Base-by-base conservation (phyloP, 371 early-diverging fungal species). In the Umbelopsis sp. region DNA sequence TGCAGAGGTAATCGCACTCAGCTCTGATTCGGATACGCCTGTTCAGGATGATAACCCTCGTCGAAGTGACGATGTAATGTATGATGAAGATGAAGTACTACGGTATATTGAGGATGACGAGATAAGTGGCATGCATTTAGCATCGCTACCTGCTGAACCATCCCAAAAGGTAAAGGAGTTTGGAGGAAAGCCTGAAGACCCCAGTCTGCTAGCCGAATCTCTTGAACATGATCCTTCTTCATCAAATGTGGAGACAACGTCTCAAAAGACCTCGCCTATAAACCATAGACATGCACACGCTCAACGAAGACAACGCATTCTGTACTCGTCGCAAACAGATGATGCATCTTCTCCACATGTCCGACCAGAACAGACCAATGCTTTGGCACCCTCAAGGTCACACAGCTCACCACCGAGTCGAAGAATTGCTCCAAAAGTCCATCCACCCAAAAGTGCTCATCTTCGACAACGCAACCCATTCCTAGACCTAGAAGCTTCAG, bases 401-500 rank as follows among this genome's bases (percentile, higher is more conserved):
- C 5, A 20, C 16, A 16, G 48, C 16, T 5, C 16, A 16, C 18
- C 18, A 16, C 7, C 48, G 20, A 3, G 18, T 18, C 45, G 14
- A 45, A 45, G 18, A 45, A 45, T 18, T 45, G 45, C 18, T 48
- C 8, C n/a, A 48, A 48, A 48, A 48, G 20, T 5, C 18, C 48
- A 16, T 1, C 20, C 14, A 16, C 48, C 8, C 7, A 8, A 37
- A 11, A 24, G 52, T 10, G 4, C 29, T 57, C 35, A 57, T 29
- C 7, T 18, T 18, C 57, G 14, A 18, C 4, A 32, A 10, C 63
- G 25, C 14, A 72, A 72, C 8, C 74, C 72, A 4, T 76, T 76
- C 62, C 45, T 76, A 11, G 74, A 76, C 52, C 45, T 67, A 3
- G 76, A 74, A 32, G 70, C 72, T 7, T 70, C 72, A 32, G 67